Conservation (phyloP, 768 basidiomycete species). For the Tulasnella sp. region DNA sequence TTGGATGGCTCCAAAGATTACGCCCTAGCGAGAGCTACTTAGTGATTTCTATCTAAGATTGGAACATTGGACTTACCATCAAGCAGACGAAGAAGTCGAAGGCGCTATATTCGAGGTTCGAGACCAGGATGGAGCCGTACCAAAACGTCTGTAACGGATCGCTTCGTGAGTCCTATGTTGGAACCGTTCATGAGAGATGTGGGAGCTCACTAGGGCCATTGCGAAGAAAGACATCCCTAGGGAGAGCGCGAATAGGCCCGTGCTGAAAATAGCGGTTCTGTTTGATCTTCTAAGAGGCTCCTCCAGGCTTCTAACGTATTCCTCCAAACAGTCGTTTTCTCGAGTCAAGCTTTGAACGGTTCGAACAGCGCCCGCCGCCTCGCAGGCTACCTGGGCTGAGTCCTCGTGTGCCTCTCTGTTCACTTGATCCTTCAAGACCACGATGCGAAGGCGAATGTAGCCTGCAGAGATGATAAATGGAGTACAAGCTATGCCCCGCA, state of each 20-base stretch:
- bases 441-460: constrained; percentile 76
- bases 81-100: constrained; percentile 62
- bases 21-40: constrained; percentile 34
- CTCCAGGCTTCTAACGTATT: constrained; percentile 61
- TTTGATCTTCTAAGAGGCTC: constrained; percentile 56
- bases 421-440: constrained; percentile 73
- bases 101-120: constrained; percentile 39
- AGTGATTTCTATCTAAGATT: background rate
- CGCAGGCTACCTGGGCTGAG: constrained; percentile 82
- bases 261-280: constrained; percentile 49
- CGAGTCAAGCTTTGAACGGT: constrained; percentile 83
- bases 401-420: constrained; percentile 70
- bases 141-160: constrained; percentile 32
- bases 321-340: constrained; percentile 61
- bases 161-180: constrained; percentile 19
- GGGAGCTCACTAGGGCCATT: constrained; percentile 48
- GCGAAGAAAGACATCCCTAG: constrained; percentile 68
- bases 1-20: constrained; percentile 63
- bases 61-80: constrained; percentile 38
- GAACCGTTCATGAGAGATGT: background rate
- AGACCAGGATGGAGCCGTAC: constrained; percentile 56
- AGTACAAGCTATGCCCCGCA: constrained; percentile 40
- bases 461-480: constrained; percentile 64
- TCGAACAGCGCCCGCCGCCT: constrained; percentile 79
- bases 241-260: constrained; percentile 56